Percentiles rank a stretch among this genome's conserved stretches.
Evolutionary conservation across 257 asterid genomes (phyloP).

Genomic region (Lantana camara): DNA sequence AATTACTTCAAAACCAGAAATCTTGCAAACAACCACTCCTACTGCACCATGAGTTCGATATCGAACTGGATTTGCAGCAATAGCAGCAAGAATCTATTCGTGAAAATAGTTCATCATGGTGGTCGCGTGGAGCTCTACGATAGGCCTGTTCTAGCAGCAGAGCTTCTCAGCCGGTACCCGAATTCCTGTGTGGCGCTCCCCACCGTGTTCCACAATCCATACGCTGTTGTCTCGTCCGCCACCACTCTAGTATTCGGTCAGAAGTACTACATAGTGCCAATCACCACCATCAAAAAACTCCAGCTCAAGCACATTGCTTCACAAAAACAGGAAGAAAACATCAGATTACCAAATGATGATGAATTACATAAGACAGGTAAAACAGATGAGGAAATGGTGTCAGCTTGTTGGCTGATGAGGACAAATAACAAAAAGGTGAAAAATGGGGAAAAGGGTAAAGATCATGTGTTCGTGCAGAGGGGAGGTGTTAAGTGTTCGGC

Average conservation of each 20-base stretch:
- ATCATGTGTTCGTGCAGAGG: background rate
- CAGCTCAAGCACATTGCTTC: constrained; percentile 37
- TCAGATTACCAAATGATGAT: background rate
- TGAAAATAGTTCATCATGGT: constrained; percentile 62
- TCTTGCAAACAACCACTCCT: too few relatives aligned
- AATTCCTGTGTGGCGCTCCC: constrained; percentile 56
- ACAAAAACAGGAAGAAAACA: background rate
- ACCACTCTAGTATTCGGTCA: constrained; percentile 57
- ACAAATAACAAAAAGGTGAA: background rate
- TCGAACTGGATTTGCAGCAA: constrained; percentile 45
- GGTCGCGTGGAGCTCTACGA: constrained; percentile 68
- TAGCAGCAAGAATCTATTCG: constrained; percentile 44
- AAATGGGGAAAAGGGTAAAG: constrained; percentile 13
- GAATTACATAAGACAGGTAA: background rate
- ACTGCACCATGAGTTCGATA: constrained; percentile 34
- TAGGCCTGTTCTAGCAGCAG: constrained; percentile 50
- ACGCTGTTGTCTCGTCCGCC: constrained; percentile 51
- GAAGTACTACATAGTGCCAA: constrained; percentile 62
- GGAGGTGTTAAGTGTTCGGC: background rate
- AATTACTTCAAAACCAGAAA: too few relatives aligned
- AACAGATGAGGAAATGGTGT: background rate
- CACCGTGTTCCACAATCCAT: constrained; percentile 53
- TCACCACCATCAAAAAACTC: constrained; percentile 47
- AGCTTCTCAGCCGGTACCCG: constrained; percentile 49
- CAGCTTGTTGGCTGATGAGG: constrained; percentile 27